Conservation (phyloP, 305 asterid species). For the Fraxinus latifolia region DNA sequence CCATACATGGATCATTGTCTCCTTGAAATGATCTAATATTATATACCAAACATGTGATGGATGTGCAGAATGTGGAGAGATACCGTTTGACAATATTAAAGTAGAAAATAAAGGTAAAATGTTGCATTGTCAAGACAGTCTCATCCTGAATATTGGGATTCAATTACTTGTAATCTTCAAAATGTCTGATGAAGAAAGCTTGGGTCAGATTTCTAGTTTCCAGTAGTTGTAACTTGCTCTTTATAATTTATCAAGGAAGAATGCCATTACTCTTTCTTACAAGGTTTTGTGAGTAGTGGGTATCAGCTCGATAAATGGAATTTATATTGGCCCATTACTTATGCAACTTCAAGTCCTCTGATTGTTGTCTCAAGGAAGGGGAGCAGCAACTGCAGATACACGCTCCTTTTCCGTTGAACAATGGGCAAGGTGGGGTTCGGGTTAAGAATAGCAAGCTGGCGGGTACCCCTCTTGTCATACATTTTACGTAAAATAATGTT, state of each 20-base stretch:
- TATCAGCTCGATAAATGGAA: slow-evolving; percentile 1
- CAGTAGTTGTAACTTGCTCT: slow-evolving; percentile 8
- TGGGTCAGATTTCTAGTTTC: slow-evolving; percentile 4
- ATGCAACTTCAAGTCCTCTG: slow-evolving; percentile 14
- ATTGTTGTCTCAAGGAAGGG: slow-evolving; percentile 24
- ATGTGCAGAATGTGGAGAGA: neutral
- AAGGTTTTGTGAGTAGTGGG: too few species aligned
- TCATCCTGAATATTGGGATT: too few species aligned
- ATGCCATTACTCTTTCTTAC: too few species aligned
- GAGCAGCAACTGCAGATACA: slow-evolving; percentile 23
- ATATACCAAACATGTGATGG: neutral
- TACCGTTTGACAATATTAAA: neutral
- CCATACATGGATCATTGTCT: too few species aligned
- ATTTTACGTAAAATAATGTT: too few species aligned
- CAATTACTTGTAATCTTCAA: too few species aligned
- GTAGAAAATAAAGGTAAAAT: neutral
- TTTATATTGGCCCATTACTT: slow-evolving; percentile 26
- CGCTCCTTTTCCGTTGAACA: slow-evolving; percentile 10
- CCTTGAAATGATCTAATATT: too few species aligned
- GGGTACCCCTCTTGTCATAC: too few species aligned
- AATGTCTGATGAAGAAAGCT: too few species aligned
- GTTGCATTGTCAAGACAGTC: too few species aligned
- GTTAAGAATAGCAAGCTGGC: neutral
- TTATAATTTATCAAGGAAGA: too few species aligned
- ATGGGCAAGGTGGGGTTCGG: neutral